Conservation (phyloP, 495 filamentous ascomycete genomes). For the Cercophora scortea region DNA sequence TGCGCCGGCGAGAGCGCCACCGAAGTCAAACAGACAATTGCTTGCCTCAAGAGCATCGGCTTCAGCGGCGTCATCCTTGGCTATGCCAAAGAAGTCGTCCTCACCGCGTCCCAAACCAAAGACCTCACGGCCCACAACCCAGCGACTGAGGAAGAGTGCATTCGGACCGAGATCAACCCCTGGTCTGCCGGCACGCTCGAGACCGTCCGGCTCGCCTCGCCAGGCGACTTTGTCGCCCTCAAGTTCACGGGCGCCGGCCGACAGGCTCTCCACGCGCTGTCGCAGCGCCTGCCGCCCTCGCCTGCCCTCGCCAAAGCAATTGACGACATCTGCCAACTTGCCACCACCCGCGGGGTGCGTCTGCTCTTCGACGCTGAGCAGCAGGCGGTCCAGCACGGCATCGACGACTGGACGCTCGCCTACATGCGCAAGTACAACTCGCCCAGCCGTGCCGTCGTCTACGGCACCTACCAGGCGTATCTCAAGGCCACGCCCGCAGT, state of each 20-base stretch:
- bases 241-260: conserved; percentile 91
- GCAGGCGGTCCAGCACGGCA: conserved; percentile 67
- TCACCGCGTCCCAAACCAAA: conserved; percentile 42
- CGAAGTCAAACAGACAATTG: conserved; percentile 54
- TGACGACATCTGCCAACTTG: conserved; percentile 66
- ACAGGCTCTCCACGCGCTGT: conserved; percentile 60
- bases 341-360: conserved; percentile 57
- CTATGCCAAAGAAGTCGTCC: conserved; percentile 67
- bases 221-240: conserved; percentile 78
- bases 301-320: conserved; percentile 61
- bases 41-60: conserved; percentile 54
- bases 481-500: conserved; percentile 60
- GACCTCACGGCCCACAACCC: conserved; percentile 24
- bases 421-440: conserved; percentile 74
- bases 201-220: conserved; percentile 64
- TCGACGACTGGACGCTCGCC: conserved; percentile 74
- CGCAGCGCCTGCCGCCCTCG: conserved; percentile 49
- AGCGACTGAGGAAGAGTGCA: conserved; percentile 32
- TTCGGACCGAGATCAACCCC: conserved; percentile 54
- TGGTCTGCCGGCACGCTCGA: conserved; percentile 71
- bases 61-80: conserved; percentile 71
- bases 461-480: conserved; percentile 79
- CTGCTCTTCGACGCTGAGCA: conserved; percentile 92
- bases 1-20: conserved; percentile 63
- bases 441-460: conserved; percentile 42